These are phyloP conservation scores for Colletotrichum gloeosporioides DNA, from an alignment of 2,329 filamentous ascomycete genomes.

Conservation along the genomic window DNA sequence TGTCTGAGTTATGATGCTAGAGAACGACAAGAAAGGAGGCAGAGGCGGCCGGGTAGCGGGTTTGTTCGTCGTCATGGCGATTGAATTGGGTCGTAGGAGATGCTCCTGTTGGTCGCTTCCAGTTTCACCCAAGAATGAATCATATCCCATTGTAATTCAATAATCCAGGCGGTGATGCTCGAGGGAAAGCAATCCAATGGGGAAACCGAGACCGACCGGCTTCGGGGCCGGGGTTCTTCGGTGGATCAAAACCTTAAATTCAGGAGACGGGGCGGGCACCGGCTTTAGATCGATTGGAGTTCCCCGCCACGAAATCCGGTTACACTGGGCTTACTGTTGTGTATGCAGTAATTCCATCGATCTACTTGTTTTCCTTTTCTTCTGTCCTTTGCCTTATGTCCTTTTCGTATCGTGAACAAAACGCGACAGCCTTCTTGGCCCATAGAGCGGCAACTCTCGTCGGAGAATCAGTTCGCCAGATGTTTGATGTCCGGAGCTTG, in stretches of 20 bases:
- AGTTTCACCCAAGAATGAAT: accelerated
- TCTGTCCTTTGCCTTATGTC: no score
- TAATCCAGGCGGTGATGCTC: background rate
- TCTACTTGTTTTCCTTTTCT: background rate
- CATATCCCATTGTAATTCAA: accelerated
- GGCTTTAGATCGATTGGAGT: background rate
- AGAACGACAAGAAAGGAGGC: background rate
- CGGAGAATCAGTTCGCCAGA: background rate
- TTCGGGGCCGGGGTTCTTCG: background rate
- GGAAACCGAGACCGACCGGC: background rate
- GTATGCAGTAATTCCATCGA: accelerated
- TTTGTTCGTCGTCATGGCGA: background rate
- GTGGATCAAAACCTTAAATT: background rate
- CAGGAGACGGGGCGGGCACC: accelerated
- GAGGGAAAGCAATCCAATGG: background rate
- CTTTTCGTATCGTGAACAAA: background rate
- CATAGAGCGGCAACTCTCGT: background rate
- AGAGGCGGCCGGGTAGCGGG: background rate
- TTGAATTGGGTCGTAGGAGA: background rate
- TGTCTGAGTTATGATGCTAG: background rate
- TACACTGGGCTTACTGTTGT: accelerated
- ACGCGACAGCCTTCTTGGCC: background rate
- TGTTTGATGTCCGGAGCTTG: accelerated
- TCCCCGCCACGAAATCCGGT: accelerated
- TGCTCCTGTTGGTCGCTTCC: accelerated